Percentiles rank a stretch among this genome's conserved stretches.
Evolutionary conservation across 495 filamentous ascomycete genomes (phyloP).

Genomic region (Coniosporium apollinis): DNA sequence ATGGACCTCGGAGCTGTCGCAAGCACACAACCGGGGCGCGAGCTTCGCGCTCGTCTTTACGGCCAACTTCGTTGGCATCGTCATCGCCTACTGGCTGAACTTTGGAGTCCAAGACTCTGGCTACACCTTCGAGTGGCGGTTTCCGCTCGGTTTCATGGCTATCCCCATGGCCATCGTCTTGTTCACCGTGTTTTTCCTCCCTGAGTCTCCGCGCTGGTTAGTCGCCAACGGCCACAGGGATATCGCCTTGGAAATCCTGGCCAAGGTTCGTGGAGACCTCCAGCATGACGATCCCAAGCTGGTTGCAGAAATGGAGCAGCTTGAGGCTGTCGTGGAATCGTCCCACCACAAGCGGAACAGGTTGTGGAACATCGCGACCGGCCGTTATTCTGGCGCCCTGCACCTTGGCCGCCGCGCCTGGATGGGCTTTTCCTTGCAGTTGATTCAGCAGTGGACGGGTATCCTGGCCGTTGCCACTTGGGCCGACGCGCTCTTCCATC

Average conservation of each 20-base stretch:
- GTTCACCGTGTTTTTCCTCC: slow-evolving; percentile 11
- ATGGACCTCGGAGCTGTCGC: slow-evolving; percentile 1
- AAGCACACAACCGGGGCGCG: neutral
- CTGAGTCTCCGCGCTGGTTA: slow-evolving; percentile 27
- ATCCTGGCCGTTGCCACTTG: slow-evolving; percentile 22
- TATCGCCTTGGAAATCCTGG: slow-evolving; percentile 23
- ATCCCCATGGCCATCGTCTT: slow-evolving; percentile 22
- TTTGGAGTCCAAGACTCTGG: slow-evolving; percentile 28
- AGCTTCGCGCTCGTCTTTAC: neutral
- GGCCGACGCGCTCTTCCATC: slow-evolving; percentile 15
- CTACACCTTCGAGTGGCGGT: slow-evolving; percentile 26
- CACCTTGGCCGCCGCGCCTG: slow-evolving; percentile 22
- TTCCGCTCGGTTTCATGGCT: slow-evolving; percentile 31
- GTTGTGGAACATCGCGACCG: slow-evolving; percentile 16
- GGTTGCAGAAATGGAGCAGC: slow-evolving; percentile 14
- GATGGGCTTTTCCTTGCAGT: slow-evolving; percentile 23
- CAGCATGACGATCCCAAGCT: neutral
- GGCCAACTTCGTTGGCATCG: slow-evolving; percentile 16
- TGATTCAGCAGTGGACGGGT: slow-evolving; percentile 25
- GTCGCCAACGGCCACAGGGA: slow-evolving; percentile 22
- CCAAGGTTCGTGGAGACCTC: slow-evolving; percentile 3
- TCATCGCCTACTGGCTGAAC: slow-evolving; percentile 31
- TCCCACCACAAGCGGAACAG: slow-evolving; percentile 16
- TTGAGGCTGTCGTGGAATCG: slow-evolving; percentile 14
- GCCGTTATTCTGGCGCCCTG: slow-evolving; percentile 10